Conservation (phyloP, 1,284 basidiomycete genomes). For the Irpex sp. region DNA sequence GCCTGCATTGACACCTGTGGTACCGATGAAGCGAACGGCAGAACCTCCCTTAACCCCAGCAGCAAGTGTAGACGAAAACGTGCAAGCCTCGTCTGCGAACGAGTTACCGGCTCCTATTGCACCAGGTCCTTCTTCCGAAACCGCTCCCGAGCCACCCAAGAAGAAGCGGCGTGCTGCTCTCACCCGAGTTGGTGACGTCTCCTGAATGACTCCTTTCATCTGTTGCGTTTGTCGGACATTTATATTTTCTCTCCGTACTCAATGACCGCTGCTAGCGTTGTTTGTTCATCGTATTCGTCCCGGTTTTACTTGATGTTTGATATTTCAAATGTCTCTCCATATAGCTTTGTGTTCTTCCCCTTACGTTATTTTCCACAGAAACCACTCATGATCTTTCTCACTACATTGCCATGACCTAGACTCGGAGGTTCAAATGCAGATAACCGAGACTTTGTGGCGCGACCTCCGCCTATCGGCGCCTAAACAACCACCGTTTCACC, state of each 20-base stretch:
- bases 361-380: background rate
- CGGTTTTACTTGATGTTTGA: background rate
- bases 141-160: constrained; percentile 52
- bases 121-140: constrained; percentile 14
- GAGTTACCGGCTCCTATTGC: constrained; percentile 4
- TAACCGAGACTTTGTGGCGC: background rate
- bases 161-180: constrained; percentile 87
- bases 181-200: constrained; percentile 64
- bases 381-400: no score
- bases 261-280: background rate
- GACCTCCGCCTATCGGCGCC: background rate
- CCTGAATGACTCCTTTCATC: background rate
- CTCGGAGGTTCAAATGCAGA: background rate
- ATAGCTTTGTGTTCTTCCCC: background rate
- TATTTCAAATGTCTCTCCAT: background rate
- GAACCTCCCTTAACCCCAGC: constrained; percentile 50
- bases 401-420: no score
- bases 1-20: constrained; percentile 39
- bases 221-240: background rate
- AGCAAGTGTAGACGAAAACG: constrained; percentile 39
- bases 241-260: background rate
- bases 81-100: constrained; percentile 13
- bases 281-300: background rate
- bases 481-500: background rate
- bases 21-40: constrained; percentile 45